Evolutionary conservation across 2,329 filamentous ascomycete species (phyloP), one percentile per base, ranked within the genome.

Genomic region (Talaromyces rugulosus): DNA sequence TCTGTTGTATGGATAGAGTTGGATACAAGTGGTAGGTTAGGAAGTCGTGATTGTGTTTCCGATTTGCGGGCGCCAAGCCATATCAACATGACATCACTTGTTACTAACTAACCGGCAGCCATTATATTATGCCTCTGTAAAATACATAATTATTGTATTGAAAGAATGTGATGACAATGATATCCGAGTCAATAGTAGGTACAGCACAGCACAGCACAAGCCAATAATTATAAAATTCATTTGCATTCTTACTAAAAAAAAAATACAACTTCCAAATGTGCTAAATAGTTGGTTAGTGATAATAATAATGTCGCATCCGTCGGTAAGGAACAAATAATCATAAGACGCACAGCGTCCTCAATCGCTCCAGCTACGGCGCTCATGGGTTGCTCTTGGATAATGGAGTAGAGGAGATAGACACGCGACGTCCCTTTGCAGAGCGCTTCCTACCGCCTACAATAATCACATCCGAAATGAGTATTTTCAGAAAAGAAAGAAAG

Each of bases 301-400:
- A 12, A 12, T 12, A 36, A 12, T 12, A 54, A 80, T 87, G 84
- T 87, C 79, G 84, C 83, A 76, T 77, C 82, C 84, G 83, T 87
- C 80, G 83, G 85, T 87, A 87, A 87, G 84, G 85, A 87, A 85
- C 83, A 75, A 77, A 78, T 80, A 79, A 73, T 87, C 82, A 86
- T 84, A 68, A 80, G 79, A 70, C 65, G 62, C 51, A 50, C 40
- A 31, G 51, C 52, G 67, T 77, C 82, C 80, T 87, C 81, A 78
- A 81, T 77, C 77, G 83, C 83, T 87, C 85, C 85, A 88, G 85
- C 85, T 87, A 57, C 83, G 83, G 81, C 77, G 83, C 84, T 74
- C 73, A 73, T 75, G 68, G 68, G 75, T 77, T 83, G 77, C 74
- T 87, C 84, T 88, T 72, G 84, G 82, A 80, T 71, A 80, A 85